A percentile compares a stretch with the other conserved stretches of the same genome.
phyloP scores from a whole-genome alignment of 2,329 filamentous ascomycete species.

The Thelonectria olida region DNA sequence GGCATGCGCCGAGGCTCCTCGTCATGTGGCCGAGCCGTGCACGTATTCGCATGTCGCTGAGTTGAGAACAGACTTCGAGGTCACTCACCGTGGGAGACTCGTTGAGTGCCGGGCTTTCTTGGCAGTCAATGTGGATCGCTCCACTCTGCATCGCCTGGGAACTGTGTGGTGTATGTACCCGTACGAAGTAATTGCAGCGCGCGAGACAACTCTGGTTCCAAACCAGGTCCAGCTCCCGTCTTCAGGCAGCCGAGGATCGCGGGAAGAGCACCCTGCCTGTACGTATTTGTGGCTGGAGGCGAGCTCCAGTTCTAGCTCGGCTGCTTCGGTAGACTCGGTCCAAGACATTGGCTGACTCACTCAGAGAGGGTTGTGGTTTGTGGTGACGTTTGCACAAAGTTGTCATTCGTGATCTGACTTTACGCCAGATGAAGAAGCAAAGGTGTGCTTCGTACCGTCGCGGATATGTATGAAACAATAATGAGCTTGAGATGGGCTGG shows the following conservation, averaged over 20 bases:
- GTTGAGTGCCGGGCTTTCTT: constrained; percentile 11
- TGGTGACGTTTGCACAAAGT: not conserved
- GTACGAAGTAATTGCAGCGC: not conserved
- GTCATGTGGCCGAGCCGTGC: not conserved
- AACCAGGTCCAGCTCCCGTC: not conserved
- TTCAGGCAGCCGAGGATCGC: not conserved
- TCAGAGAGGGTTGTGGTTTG: not conserved
- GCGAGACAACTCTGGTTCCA: constrained; percentile 3
- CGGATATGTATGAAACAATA: no score
- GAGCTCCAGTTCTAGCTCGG: not conserved
- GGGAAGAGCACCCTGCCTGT: not conserved
- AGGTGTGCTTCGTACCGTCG: no score
- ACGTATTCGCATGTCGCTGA: not conserved
- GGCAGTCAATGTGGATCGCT: constrained; percentile 12
- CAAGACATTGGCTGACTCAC: not conserved
- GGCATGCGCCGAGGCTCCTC: not conserved
- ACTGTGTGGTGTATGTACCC: not conserved
- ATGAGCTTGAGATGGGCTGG: no score
- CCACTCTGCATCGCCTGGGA: constrained; percentile 11
- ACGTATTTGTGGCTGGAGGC: no score
- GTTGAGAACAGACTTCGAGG: not conserved
- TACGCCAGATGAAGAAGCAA: not conserved
- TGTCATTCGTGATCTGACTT: not conserved
- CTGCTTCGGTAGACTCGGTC: constrained; percentile 11
- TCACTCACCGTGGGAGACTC: not conserved